These are phyloP conservation scores for Carex littledalei DNA, from an alignment of 176 grass and related monocot genomes.

Conservation along the genomic window DNA sequence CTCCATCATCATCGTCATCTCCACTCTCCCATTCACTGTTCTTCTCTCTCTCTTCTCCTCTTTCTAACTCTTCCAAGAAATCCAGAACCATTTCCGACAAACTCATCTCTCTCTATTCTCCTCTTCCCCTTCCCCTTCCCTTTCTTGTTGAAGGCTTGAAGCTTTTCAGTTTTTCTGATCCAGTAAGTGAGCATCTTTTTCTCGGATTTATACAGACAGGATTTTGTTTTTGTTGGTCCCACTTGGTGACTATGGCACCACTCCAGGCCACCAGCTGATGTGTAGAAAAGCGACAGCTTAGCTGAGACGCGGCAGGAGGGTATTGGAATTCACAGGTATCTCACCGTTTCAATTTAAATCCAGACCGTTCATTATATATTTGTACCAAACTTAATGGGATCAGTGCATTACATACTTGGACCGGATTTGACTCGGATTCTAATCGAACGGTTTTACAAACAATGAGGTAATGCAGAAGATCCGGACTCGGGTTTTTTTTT, in stretches of 20 bases:
- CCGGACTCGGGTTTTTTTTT: too few species aligned
- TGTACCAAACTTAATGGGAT: too few species aligned
- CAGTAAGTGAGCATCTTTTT: background rate
- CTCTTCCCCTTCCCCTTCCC: background rate
- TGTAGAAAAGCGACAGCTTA: background rate
- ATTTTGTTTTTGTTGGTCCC: background rate
- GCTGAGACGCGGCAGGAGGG: background rate
- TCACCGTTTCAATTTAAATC: too few species aligned
- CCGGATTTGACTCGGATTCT: too few species aligned
- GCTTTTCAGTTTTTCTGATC: background rate
- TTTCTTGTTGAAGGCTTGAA: background rate
- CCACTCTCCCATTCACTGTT: conserved; percentile 9
- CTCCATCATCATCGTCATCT: conserved; percentile 23
- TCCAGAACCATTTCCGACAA: conserved; percentile 60
- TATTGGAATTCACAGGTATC: too few species aligned
- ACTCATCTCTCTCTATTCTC: conserved; percentile 26
- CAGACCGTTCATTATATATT: too few species aligned
- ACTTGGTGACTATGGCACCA: background rate
- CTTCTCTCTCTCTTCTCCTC: conserved; percentile 27
- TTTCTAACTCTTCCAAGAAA: conserved; percentile 58
- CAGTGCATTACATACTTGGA: too few species aligned
- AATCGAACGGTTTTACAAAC: too few species aligned
- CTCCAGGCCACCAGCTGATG: background rate
- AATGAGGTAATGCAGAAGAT: too few species aligned
- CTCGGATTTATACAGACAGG: background rate